A percentile compares a stretch with the other conserved stretches of the same genome.
phyloP scores from a whole-genome alignment of 441 rosid species.

The Iberis amara region DNA sequence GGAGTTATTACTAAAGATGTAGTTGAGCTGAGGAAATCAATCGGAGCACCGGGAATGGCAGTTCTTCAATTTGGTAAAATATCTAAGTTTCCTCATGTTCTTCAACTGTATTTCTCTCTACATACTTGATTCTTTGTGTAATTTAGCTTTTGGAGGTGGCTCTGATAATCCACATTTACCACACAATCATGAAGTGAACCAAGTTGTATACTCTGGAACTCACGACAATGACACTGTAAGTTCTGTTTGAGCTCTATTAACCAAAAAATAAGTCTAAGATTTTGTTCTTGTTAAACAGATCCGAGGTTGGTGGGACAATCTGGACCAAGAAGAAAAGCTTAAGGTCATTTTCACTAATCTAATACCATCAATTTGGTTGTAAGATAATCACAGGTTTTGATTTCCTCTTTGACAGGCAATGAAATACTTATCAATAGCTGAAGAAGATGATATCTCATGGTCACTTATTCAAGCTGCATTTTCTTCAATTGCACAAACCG shows the following conservation, averaged over 20 bases:
- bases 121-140: constrained; percentile 13
- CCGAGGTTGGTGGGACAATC: constrained; percentile 77
- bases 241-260: neutral
- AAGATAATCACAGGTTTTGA: constrained; percentile 2
- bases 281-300: constrained; percentile 37
- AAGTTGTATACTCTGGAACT: constrained; percentile 93
- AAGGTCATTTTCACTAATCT: constrained; percentile 43
- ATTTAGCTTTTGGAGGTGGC: constrained; percentile 75
- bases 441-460: constrained; percentile 62
- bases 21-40: constrained; percentile 69
- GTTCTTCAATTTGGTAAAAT: constrained; percentile 91
- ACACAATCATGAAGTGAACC: constrained; percentile 83
- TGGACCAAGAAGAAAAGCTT: constrained; percentile 57
- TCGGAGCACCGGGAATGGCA: constrained; percentile 95
- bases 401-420: constrained; percentile 41
- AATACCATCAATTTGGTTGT: neutral
- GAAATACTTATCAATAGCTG: constrained; percentile 54
- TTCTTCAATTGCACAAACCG: constrained; percentile 75
- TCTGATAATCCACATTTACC: constrained; percentile 88
- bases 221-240: constrained; percentile 94
- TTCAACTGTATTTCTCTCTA: neutral
- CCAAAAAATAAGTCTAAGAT: neutral
- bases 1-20: constrained; percentile 97
- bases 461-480: constrained; percentile 54
- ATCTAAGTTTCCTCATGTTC: constrained; percentile 9